Conservation (phyloP, 495 filamentous ascomycete species). For the Baudoinia panamericana region DNA sequence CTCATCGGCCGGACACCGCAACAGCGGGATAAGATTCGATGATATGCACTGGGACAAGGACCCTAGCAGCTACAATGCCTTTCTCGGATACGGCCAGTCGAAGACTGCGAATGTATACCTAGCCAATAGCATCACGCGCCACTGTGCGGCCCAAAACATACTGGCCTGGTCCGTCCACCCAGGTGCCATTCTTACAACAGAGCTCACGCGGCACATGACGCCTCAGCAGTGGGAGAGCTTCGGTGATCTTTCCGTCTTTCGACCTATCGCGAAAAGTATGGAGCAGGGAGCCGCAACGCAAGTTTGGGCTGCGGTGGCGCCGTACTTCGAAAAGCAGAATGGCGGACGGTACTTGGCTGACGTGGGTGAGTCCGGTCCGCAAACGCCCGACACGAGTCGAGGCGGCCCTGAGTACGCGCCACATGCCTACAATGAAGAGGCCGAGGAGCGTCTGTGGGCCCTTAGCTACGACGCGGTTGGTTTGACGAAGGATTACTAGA, state of each 20-base stretch:
- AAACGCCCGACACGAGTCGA: slow-evolving; percentile 1
- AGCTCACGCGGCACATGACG: slow-evolving; percentile 16
- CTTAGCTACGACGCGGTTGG: slow-evolving; percentile 14
- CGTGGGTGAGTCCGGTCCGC: slow-evolving; percentile 21
- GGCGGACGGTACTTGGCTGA: slow-evolving; percentile 28
- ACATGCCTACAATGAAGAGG: slow-evolving; percentile 30
- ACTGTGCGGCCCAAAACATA: slow-evolving; percentile 17
- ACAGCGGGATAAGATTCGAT: slow-evolving; percentile 20
- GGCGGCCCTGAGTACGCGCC: slow-evolving; percentile 23
- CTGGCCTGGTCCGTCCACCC: slow-evolving; percentile 19
- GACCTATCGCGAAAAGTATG: slow-evolving; percentile 11
- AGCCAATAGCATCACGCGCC: slow-evolving; percentile 24
- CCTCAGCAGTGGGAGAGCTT: slow-evolving; percentile 4
- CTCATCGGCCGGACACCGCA: slow-evolving; percentile 31
- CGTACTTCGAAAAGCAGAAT: slow-evolving; percentile 20
- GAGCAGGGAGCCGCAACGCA: slow-evolving; percentile 27
- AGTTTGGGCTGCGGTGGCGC: slow-evolving; percentile 24
- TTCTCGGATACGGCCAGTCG: slow-evolving; percentile 23
- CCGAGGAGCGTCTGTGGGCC: slow-evolving; percentile 35
- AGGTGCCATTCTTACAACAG: slow-evolving; percentile 23
- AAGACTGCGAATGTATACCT: slow-evolving; percentile 26
- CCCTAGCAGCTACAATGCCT: slow-evolving; percentile 28
- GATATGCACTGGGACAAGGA: slow-evolving; percentile 31
- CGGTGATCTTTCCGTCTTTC: slow-evolving; percentile 2
- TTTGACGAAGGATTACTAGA: background rate